Evolutionary conservation across 2,329 filamentous ascomycete species (phyloP).

Genomic region (Stachybotrys echinatus): DNA sequence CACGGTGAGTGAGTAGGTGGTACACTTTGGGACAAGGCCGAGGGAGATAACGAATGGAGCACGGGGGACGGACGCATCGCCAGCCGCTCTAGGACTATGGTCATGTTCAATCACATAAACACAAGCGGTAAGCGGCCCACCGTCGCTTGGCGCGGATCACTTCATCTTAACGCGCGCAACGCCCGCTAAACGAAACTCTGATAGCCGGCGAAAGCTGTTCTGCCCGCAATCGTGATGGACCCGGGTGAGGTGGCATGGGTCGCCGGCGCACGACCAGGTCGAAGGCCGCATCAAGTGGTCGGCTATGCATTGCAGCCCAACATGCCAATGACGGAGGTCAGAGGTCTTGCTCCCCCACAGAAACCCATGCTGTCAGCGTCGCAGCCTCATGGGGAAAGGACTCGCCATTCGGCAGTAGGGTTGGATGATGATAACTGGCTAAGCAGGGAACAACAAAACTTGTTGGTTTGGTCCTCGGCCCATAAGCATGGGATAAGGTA

Average conservation of each 20-base stretch:
- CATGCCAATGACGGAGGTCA: neutral
- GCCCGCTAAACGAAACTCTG: neutral
- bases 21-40: too few relatives aligned
- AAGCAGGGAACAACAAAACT: neutral
- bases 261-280: neutral
- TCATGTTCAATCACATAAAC: slow-evolving; percentile 7
- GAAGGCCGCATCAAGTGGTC: neutral
- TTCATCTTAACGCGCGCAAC: neutral
- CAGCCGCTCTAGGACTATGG: slow-evolving; percentile 5
- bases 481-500: neutral
- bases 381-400: neutral
- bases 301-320: neutral
- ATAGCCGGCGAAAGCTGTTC: neutral
- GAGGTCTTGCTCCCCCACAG: neutral
- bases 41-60: neutral
- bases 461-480: neutral
- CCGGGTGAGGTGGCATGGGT: neutral
- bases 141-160: neutral
- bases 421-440: neutral
- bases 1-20: too few relatives aligned
- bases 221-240: neutral
- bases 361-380: neutral
- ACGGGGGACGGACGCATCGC: slow-evolving; percentile 2
- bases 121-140: neutral
- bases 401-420: neutral